Evolutionary conservation across 805 yeast genomes (phyloP).

Genomic region (Wickerhamia fluorescens): DNA sequence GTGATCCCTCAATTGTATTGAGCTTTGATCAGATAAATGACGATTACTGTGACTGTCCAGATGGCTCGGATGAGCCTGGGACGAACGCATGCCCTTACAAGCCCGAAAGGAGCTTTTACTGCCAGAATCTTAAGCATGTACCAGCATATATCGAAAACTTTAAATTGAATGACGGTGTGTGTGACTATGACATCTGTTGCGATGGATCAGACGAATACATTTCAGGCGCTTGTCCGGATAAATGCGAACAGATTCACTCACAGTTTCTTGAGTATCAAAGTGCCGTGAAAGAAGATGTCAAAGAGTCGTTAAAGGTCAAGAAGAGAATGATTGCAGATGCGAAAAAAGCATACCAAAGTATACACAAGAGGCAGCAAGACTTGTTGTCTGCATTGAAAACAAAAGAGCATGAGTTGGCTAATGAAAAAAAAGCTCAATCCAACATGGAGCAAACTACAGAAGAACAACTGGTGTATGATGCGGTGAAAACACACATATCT

Average conservation of each 20-base stretch:
- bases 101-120: slow-evolving; percentile 47
- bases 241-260: slow-evolving; percentile 44
- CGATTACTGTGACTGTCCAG: slow-evolving; percentile 93
- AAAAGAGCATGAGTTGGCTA: neutral
- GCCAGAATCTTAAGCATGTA: slow-evolving; percentile 67
- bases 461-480: slow-evolving; percentile 9
- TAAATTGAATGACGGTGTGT: slow-evolving; percentile 80
- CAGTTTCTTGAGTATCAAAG: slow-evolving; percentile 19
- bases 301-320: slow-evolving; percentile 22
- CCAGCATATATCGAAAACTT: slow-evolving; percentile 57
- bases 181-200: slow-evolving; percentile 86
- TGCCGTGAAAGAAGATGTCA: slow-evolving; percentile 9
- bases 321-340: slow-evolving; percentile 18
- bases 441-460: slow-evolving; percentile 1
- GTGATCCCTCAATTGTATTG: slow-evolving; percentile 57
- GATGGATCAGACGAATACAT: slow-evolving; percentile 87
- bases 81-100: slow-evolving; percentile 65
- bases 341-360: slow-evolving; percentile 6
- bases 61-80: slow-evolving; percentile 96
- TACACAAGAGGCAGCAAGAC: slow-evolving; percentile 8
- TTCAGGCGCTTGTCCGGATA: slow-evolving; percentile 43
- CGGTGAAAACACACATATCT: slow-evolving; percentile 2
- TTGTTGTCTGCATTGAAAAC: slow-evolving; percentile 2
- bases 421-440: neutral
- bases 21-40: slow-evolving; percentile 68